Percentiles rank a stretch among this genome's conserved stretches.
Evolutionary conservation across 768 basidiomycete species (phyloP).

Genomic region (Lentinus tigrinus): DNA sequence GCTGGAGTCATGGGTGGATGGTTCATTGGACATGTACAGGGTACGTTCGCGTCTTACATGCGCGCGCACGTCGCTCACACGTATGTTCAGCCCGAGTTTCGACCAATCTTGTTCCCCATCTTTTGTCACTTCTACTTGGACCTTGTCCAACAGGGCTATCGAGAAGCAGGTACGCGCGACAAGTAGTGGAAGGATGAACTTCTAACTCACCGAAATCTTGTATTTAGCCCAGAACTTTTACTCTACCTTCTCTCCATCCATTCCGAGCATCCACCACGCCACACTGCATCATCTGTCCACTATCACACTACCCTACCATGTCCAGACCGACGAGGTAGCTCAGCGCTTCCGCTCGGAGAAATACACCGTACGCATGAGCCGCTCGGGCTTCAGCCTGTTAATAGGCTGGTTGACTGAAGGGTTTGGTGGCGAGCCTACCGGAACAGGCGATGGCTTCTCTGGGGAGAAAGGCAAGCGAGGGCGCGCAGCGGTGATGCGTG

Average conservation of each 20-base stretch:
- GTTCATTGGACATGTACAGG: conserved; percentile 88
- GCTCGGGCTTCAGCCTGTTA: conserved; percentile 87
- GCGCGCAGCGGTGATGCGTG: conserved; percentile 85
- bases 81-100: conserved; percentile 78
- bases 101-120: conserved; percentile 91
- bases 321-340: conserved; percentile 78
- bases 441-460: conserved; percentile 73
- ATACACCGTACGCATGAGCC: conserved; percentile 85
- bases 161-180: conserved; percentile 63
- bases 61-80: not conserved
- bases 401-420: conserved; percentile 97
- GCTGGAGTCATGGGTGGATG: conserved; percentile 86
- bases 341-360: conserved; percentile 88
- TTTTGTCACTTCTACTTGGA: conserved; percentile 98
- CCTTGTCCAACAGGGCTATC: conserved; percentile 85
- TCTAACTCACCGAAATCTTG: not conserved
- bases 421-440: conserved; percentile 80
- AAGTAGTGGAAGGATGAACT: not conserved
- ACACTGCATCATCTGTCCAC: conserved; percentile 79
- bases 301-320: conserved; percentile 78
- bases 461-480: conserved; percentile 84
- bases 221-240: conserved; percentile 72
- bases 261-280: conserved; percentile 62
- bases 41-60: conserved; percentile 40
- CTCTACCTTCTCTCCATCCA: conserved; percentile 62